Conservation (phyloP, 345 rosid species). For the Lepidium sativum region DNA sequence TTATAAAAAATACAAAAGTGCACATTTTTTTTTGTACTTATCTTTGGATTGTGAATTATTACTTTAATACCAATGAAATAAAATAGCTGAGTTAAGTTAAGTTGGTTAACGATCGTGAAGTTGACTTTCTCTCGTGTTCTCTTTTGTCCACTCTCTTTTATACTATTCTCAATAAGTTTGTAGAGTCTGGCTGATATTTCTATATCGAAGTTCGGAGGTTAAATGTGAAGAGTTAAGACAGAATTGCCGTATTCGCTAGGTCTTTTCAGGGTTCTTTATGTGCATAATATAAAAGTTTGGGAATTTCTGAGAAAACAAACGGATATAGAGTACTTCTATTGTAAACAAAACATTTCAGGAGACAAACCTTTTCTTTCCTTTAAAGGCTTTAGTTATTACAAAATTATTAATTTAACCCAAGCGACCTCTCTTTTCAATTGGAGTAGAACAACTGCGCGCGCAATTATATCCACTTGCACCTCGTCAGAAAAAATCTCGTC, state of each 20-base stretch:
- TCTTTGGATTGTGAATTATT: no score
- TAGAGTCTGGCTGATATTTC: background rate
- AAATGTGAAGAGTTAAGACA: background rate
- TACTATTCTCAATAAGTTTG: background rate
- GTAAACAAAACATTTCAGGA: background rate
- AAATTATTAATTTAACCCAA: background rate
- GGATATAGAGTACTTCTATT: background rate
- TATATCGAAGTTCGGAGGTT: background rate
- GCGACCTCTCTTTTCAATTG: background rate
- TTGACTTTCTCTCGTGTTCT: no score
- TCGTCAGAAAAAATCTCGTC: background rate
- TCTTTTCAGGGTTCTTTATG: background rate
- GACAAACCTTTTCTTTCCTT: constrained; percentile 36
- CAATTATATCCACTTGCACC: constrained; percentile 8
- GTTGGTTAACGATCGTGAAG: no score
- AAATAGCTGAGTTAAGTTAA: no score
- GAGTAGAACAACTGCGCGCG: constrained; percentile 12
- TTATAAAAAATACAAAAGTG: no score
- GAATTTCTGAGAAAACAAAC: background rate
- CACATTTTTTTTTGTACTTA: no score
- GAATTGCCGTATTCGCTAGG: background rate
- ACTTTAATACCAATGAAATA: no score
- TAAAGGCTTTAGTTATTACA: constrained; percentile 40
- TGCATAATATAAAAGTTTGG: background rate
- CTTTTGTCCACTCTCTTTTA: background rate